Base-by-base conservation (phyloP, 1,284 basidiomycete species). In the Inonotus hispidus region DNA sequence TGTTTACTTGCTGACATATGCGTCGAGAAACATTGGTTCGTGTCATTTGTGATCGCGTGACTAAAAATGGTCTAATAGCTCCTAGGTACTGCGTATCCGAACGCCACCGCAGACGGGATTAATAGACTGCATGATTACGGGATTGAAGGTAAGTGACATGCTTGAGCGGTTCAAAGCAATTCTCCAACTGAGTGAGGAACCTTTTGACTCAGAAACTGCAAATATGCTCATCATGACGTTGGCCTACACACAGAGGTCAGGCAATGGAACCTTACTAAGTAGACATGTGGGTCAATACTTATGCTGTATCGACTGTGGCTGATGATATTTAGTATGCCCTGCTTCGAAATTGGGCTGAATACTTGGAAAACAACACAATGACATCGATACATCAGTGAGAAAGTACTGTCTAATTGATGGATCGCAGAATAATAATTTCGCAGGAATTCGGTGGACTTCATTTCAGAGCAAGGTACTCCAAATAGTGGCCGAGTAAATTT, bases 1-100 rank as follows among this genome's bases (percentile, higher is more conserved):
- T 1, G 58, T 59, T 1, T 71, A 71, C 54, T 59, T 61, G 3
- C 66, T 72, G 32, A 56, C 61, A 0, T 81, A 69, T 60, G 78
- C 80, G 0, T 72, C 73, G 2, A 68, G 71, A 14, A 79, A 81
- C 68, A 63, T 82, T 7, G 79, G 79, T 76, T 27, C 11, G 54
- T 55, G n/a, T 1, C 10, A 19, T 23, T 29, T 57, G 32, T 50
- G 41, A 37, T 10, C 53, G n/a, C 11, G 4, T 21, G 2, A 19
- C n/a, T n/a, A 66, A 45, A 68, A 66, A 13, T 23, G 14, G 16
- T 2, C 32, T 53, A 27, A 29, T 32, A 8, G 32, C 8, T 32
- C 13, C 4, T 5, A 58, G 57, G 57, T n/a, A 45, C 56, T 0
- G 56, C 16, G 10, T 70, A 72, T 52, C 72, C 73, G 8, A 69